Evolutionary conservation across 2,329 filamentous ascomycete genomes (phyloP).

Genomic region (Nothopassalora personata): DNA sequence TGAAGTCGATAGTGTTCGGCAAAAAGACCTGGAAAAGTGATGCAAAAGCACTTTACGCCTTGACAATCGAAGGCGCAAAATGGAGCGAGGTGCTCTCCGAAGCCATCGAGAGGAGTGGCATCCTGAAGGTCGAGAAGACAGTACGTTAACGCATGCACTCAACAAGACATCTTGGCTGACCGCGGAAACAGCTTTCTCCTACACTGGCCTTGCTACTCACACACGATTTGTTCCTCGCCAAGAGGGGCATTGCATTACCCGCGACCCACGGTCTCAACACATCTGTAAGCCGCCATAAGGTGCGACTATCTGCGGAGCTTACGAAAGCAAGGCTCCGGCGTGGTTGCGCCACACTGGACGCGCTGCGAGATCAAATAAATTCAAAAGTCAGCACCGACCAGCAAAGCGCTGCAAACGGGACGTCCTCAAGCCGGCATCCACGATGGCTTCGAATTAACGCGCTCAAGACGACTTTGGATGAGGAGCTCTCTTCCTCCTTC

Average conservation of each 20-base stretch:
- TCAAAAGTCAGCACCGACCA: conserved; percentile 30
- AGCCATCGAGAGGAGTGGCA: conserved; percentile 73
- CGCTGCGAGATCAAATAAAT: conserved; percentile 57
- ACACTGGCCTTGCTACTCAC: conserved; percentile 72
- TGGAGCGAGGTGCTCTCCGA: conserved; percentile 84
- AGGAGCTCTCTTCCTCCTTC: conserved; percentile 73
- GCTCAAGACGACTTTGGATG: conserved; percentile 63
- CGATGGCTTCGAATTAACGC: conserved; percentile 89
- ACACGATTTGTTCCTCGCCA: conserved; percentile 80
- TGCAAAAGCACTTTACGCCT: conserved; percentile 76
- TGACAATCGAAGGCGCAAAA: conserved; percentile 82
- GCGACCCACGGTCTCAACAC: conserved; percentile 70
- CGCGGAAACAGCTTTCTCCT: conserved; percentile 62
- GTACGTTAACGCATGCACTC: conserved; percentile 42
- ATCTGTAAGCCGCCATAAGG: conserved; percentile 74
- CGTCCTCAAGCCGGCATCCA: conserved; percentile 53
- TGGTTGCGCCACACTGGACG: conserved; percentile 62
- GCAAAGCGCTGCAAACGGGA: conserved; percentile 32
- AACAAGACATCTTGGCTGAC: conserved; percentile 1
- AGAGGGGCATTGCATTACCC: conserved; percentile 75
- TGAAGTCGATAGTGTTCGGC: conserved; percentile 79
- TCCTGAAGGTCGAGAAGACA: conserved; percentile 79
- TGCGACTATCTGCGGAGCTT: conserved; percentile 73
- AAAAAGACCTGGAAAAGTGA: conserved; percentile 70
- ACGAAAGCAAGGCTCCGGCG: conserved; percentile 70